These are phyloP conservation scores for Didymella keratinophila DNA, from an alignment of 2,329 filamentous ascomycete genomes.

Conservation along the genomic window DNA sequence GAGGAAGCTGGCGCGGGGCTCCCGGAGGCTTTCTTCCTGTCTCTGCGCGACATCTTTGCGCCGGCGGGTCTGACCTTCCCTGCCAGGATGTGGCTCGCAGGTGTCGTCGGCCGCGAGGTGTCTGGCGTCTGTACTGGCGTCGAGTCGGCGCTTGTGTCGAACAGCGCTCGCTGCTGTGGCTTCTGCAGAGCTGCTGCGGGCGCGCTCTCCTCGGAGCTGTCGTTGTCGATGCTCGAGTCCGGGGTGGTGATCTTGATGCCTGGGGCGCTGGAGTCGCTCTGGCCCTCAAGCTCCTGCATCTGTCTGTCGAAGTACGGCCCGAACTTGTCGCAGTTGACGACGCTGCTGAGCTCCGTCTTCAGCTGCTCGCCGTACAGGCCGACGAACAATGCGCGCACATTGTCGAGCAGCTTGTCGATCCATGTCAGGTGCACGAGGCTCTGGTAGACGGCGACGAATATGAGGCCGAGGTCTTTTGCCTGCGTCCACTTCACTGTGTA, in stretches of 20 bases:
- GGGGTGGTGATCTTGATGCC: constrained; percentile 57
- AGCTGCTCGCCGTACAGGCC: constrained; percentile 89
- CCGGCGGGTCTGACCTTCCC: constrained; percentile 74
- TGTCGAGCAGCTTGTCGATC: constrained; percentile 96
- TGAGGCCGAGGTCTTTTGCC: constrained; percentile 89
- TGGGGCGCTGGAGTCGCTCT: constrained; percentile 50
- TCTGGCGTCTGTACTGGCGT: constrained; percentile 76
- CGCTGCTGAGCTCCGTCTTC: constrained; percentile 78
- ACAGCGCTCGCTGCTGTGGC: constrained; percentile 39
- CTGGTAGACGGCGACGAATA: constrained; percentile 98
- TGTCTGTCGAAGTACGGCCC: constrained; percentile 96
- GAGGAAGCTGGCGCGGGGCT: constrained; percentile 73
- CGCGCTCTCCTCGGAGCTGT: constrained; percentile 59
- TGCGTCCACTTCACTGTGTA: constrained; percentile 95
- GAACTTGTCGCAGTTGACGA: constrained; percentile 78
- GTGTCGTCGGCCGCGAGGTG: constrained; percentile 81
- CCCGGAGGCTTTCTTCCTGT: constrained; percentile 70
- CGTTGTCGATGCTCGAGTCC: constrained; percentile 59
- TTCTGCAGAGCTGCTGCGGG: constrained; percentile 62
- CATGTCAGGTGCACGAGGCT: constrained; percentile 93
- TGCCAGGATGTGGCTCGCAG: constrained; percentile 72
- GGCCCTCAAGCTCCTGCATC: constrained; percentile 78
- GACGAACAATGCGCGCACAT: constrained; percentile 90
- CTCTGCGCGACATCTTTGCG: constrained; percentile 79
- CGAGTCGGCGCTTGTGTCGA: constrained; percentile 68